Base-by-base conservation (phyloP, 768 basidiomycete species). In the Mycena alexandri region DNA sequence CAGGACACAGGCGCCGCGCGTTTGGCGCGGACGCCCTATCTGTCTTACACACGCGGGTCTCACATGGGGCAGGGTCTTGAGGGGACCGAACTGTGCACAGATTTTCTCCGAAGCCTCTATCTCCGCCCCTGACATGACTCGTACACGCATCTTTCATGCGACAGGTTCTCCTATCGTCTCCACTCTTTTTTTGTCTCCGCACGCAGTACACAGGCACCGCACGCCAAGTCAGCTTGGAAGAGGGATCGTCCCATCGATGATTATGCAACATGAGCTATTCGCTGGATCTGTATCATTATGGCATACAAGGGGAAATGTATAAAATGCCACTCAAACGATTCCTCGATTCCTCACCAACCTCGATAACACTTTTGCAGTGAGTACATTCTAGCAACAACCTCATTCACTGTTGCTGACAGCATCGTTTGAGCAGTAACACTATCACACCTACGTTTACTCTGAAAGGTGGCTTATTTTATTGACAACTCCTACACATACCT, bases 341-440 rank as follows among this genome's bases (percentile, higher is more conserved):
- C 54, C 36, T 55, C 38, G 16, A 41, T 55, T 55, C n/a, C 12
- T 55, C 54, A 55, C 54, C 54, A 55, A 41, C 33, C 12, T 55
- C 34, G n/a, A 41, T 21, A 55, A 19, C 54, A 17, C 54, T 55
- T 55, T 55, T 11, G 3, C 54, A 16, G 54, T 55, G 54, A 55
- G 54, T 55, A 55, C 54, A 55, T 55, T 55, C 54, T 42, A 55
- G 54, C 2, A 55, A 19, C 54, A 24, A n/a, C 8, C 1, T 24
- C 54, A 24, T 55, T 17, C 54, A 55, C 54, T 55, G 54, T 55
- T 55, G 3, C 54, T 55, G 54, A 55, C 54, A 21, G 38, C 22
- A 24, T 55, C 54, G 42, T 55, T 38, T 21, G 54, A 55, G 22
- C 54, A 55, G 54, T 55, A 55, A 55, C 54, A 22, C 54, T 55